phyloP scores from a whole-genome alignment of 106 monocot genomes.

The Xerophyta viscosa region DNA sequence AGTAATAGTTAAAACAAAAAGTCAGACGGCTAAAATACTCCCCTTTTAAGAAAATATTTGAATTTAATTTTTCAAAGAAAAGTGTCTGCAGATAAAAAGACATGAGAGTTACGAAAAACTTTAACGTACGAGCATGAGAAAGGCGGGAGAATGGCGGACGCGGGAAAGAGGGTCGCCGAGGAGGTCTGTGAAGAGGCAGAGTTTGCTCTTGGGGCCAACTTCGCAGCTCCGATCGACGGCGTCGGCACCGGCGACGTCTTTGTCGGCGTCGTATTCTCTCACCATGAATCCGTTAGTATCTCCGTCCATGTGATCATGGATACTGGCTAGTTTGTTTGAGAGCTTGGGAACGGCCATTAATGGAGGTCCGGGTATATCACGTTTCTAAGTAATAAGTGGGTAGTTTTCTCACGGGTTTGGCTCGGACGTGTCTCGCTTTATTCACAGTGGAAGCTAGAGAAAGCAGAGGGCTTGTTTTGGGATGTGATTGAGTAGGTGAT shows the following conservation, averaged over 20 bases:
- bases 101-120: background rate
- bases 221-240: slow-evolving; percentile 64
- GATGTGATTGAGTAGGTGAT: too few species aligned
- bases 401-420: too few species aligned
- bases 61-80: background rate
- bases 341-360: too few species aligned
- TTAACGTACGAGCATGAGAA: slow-evolving; percentile 31
- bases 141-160: slow-evolving; percentile 30
- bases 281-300: slow-evolving; percentile 7
- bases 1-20: background rate
- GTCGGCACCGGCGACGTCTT: slow-evolving; percentile 39
- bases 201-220: slow-evolving; percentile 42
- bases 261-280: slow-evolving; percentile 38
- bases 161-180: slow-evolving; percentile 44
- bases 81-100: background rate
- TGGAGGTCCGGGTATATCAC: too few species aligned
- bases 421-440: too few species aligned
- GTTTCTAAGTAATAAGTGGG: too few species aligned
- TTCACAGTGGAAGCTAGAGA: too few species aligned
- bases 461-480: too few species aligned
- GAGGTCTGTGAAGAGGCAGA: slow-evolving; percentile 30
- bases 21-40: background rate
- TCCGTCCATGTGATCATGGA: background rate
- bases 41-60: too few species aligned
- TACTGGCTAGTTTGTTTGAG: too few species aligned